Base-by-base conservation (phyloP, 768 basidiomycete genomes). In the Filobasidium wieringae region DNA sequence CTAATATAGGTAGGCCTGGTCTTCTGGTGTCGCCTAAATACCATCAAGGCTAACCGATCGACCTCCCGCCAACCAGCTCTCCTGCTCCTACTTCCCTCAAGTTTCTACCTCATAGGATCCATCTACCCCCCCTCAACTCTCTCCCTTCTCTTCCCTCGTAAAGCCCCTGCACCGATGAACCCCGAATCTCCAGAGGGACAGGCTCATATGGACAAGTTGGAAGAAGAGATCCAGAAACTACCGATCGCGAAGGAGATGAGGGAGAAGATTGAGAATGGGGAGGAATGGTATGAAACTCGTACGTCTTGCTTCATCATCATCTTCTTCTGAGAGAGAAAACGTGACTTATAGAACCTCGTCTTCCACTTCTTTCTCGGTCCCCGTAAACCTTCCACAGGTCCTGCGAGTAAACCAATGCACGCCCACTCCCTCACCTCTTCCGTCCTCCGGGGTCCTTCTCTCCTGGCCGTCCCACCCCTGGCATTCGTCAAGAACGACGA, bases 371-470 rank as follows among this genome's bases (percentile, higher is more conserved):
- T n/a, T n/a, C n/a, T n/a, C n/a, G n/a, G n/a, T n/a, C n/a, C n/a
- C n/a, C n/a, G n/a, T n/a, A n/a, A n/a, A n/a, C n/a, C n/a, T 30
- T 8, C 33, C 45, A 1, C 50, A 62, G 14, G 32, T 39, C 27
- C 40, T 32, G 50, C 32, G 15, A 57, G 53, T 3, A 52, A 45
- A 34, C 19, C 39, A 4, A 37, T 58, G 41, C 53, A 61, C 52
- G 55, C 71, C 77, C 79, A 99, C 73, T 86, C 81, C 60, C 77
- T 99, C 50, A 87, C 88, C 0, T 83, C 84, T 2, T 90, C 89
- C 4, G 79, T 88, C 1, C 77, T 99, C n/a, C 77, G 84, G 27
- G 93, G 91, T 1, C 89, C 91, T 0, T 88, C 88, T 2, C 86
- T 82, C 71, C 79, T 99, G 2, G 88, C 90, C 0, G 70, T 93